Percentiles rank a stretch among this genome's conserved stretches.
These are phyloP conservation scores for Trametes coccinea DNA, from an alignment of 768 basidiomycete genomes.

Conservation along the genomic window DNA sequence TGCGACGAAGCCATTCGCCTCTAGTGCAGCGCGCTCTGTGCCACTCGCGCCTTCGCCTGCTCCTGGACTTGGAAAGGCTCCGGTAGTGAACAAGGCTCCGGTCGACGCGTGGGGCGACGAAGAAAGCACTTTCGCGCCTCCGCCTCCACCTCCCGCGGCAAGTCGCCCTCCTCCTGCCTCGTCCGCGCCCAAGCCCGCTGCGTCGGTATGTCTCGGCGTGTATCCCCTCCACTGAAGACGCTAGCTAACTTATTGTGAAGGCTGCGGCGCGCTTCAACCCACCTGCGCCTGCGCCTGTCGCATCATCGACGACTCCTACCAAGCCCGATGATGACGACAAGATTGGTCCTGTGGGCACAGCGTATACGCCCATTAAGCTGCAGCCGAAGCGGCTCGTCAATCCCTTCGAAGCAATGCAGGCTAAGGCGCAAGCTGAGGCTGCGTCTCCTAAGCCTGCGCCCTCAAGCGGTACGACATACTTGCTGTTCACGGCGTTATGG, in stretches of 20 bases:
- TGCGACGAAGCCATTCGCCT: conserved; percentile 35
- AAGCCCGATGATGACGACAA: conserved; percentile 80
- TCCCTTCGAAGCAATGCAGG: conserved; percentile 67
- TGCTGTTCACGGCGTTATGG: neutral
- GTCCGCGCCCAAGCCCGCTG: conserved; percentile 42
- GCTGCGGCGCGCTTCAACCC: conserved; percentile 33
- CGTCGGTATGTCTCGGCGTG: conserved; percentile 36
- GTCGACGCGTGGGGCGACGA: conserved; percentile 66
- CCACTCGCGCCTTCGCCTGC: conserved; percentile 38
- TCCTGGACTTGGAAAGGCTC: conserved; percentile 29
- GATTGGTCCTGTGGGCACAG: conserved; percentile 83
- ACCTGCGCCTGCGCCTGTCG: conserved; percentile 38
- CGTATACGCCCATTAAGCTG: conserved; percentile 86
- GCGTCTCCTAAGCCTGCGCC: conserved; percentile 25
- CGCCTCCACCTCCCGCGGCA: conserved; percentile 35
- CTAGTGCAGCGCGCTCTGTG: conserved; percentile 48
- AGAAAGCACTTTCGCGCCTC: conserved; percentile 35
- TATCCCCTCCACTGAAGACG: neutral
- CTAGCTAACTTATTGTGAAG: conserved; percentile 6
- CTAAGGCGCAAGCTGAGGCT: conserved; percentile 42
- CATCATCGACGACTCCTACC: conserved; percentile 50
- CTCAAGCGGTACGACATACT: neutral
- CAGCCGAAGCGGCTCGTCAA: conserved; percentile 88
- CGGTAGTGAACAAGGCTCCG: conserved; percentile 21
- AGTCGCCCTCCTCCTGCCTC: conserved; percentile 27